Evolutionary conservation across 768 basidiomycete species (phyloP).

Genomic region (Serendipita indica): DNA sequence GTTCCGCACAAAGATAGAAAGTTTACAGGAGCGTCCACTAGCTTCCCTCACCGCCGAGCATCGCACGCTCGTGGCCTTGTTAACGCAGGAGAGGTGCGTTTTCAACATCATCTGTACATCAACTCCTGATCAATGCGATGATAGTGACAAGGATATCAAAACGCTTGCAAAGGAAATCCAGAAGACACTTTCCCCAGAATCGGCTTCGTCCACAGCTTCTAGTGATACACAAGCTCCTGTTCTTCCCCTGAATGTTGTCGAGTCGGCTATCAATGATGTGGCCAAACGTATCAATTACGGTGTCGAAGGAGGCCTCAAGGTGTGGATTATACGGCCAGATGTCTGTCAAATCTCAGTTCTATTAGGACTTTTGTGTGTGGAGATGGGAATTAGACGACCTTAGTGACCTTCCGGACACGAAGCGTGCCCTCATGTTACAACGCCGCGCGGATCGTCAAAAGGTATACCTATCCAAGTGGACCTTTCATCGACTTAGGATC

Average conservation of each 20-base stretch:
- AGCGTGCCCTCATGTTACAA: constrained; percentile 42
- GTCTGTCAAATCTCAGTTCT: constrained; percentile 34
- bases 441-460: constrained; percentile 51
- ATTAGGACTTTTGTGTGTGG: constrained; percentile 51
- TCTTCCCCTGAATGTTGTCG: constrained; percentile 36
- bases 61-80: constrained; percentile 60
- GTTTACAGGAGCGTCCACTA: constrained; percentile 37
- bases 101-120: not conserved
- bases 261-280: constrained; percentile 45
- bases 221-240: constrained; percentile 24
- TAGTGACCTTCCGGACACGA: constrained; percentile 53
- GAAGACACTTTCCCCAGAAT: constrained; percentile 50
- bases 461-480: constrained; percentile 26
- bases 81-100: constrained; percentile 70
- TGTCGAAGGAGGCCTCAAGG: constrained; percentile 35
- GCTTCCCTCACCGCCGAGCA: constrained; percentile 49
- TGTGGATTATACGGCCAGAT: not conserved
- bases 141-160: constrained; percentile 55
- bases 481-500: constrained; percentile 1
- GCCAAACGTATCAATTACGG: constrained; percentile 72
- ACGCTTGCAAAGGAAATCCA: constrained; percentile 56
- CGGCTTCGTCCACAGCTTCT: constrained; percentile 20
- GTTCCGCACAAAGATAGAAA: constrained; percentile 58
- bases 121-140: constrained; percentile 9
- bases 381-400: constrained; percentile 68